Base-by-base conservation (phyloP, 2,329 filamentous ascomycete species). In the Ophiostoma angusticollis region DNA sequence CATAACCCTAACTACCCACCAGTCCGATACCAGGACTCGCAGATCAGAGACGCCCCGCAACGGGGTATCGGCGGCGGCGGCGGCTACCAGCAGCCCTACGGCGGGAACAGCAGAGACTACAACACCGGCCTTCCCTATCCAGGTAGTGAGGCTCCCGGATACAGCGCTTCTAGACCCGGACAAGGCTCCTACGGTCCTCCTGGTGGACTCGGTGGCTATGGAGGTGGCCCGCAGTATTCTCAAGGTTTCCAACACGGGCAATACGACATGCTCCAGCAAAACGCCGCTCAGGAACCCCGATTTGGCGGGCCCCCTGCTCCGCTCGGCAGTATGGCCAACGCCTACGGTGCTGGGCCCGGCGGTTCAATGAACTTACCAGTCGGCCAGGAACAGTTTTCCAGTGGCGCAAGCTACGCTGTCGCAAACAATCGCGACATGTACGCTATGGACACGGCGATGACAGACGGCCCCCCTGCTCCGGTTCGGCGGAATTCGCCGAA, bases 1-100 rank as follows among this genome's bases (percentile, higher is more conserved):
- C 68, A 64, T 66, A 61, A 57, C 59, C 73, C 71, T 75, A 74
- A 75, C 70, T 68, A 66, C 54, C 64, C 64, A 56, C 54, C 62
- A 74, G 70, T 64, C 54, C 67, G 69, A 57, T 72, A 72, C 53
- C 67, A 67, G 56, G 65, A 71, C 54, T 72, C 69, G 12, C 41
- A 42, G 17, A 47, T 45, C 18, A 36, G 44, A 31, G 45, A 47
- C 16, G 39, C 36, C 24, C 37, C 41, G 18, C 41, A 42, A 17
- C 45, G 45, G 9, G n/a, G 45, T 3, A 23, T 40, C 17, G 29
- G 31, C 36, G 27, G 30, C 14, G 41, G 34, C 22, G 40, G 40
- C 31, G 30, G 30, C 24, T 25, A 31, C 8, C 41, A 40, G 19
- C 31, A 39, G 19, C 16, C 25, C 14, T 43, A 45, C 19, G 42